Conservation (phyloP, 129 eudicot species). For the Helianthus tuberosus region DNA sequence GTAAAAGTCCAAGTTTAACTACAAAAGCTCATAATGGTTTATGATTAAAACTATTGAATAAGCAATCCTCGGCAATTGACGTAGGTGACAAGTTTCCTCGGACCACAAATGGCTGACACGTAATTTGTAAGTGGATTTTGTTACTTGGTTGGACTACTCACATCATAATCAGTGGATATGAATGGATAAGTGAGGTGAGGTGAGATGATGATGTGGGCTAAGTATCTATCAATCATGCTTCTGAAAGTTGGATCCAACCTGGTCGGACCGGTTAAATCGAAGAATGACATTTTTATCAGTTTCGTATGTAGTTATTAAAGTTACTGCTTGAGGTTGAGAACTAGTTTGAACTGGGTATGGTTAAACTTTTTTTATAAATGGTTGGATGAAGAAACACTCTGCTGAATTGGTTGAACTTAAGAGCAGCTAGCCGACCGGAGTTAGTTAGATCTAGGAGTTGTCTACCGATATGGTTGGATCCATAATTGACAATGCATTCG, state of each 20-base stretch:
- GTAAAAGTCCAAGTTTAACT: not conserved
- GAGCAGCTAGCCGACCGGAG: too few relatives aligned
- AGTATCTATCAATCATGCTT: not conserved
- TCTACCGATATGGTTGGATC: too few relatives aligned
- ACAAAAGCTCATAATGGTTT: not conserved
- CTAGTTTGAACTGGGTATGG: too few relatives aligned
- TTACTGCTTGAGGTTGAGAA: too few relatives aligned
- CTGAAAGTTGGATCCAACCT: not conserved
- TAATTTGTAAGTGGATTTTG: not conserved
- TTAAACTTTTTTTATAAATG: too few relatives aligned
- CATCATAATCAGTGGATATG: not conserved
- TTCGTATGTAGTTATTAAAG: too few relatives aligned
- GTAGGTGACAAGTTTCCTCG: constrained; percentile 21
- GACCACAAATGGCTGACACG: constrained; percentile 10
- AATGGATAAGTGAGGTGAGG: not conserved
- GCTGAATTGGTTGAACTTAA: too few relatives aligned
- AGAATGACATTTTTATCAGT: too few relatives aligned
- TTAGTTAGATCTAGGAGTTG: too few relatives aligned
- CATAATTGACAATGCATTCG: too few relatives aligned
- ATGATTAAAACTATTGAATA: constrained; percentile 7
- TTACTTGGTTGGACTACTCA: not conserved
- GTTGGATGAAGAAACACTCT: too few relatives aligned
- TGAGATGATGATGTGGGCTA: not conserved
- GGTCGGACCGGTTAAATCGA: too few relatives aligned
- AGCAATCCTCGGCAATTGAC: constrained; percentile 17